These are phyloP conservation scores for Nigrospora osmanthi DNA, from an alignment of 2,329 filamentous ascomycete species.

Conservation along the genomic window DNA sequence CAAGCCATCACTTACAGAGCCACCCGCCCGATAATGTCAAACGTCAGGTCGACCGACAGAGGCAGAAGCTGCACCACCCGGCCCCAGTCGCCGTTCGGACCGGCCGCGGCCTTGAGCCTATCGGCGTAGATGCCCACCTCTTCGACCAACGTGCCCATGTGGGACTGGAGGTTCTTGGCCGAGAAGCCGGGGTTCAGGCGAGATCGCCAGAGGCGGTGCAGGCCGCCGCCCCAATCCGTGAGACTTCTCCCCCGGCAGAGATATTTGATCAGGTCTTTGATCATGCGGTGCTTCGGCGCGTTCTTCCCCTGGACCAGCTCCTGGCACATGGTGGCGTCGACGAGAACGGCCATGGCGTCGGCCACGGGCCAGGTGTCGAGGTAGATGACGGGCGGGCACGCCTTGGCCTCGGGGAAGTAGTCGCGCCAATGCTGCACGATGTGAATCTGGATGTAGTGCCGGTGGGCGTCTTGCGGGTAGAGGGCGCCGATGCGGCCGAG, in stretches of 20 bases:
- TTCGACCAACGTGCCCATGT: conserved; percentile 18
- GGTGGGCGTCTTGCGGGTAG: conserved; percentile 11
- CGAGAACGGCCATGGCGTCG: conserved; percentile 20
- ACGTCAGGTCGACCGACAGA: conserved; percentile 9
- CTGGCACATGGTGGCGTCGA: conserved; percentile 22
- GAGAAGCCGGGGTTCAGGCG: conserved; percentile 27
- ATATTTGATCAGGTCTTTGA: background rate
- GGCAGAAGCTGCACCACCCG: conserved; percentile 13
- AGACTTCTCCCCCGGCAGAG: no score
- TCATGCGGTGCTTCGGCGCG: conserved; percentile 18
- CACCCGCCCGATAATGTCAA: conserved; percentile 14
- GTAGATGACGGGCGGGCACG: conserved; percentile 15
- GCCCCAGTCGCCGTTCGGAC: conserved; percentile 6
- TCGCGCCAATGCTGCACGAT: conserved; percentile 9
- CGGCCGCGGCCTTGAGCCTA: conserved; percentile 6
- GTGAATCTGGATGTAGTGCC: conserved; percentile 8
- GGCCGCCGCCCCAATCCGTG: no score
- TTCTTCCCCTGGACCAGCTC: conserved; percentile 22
- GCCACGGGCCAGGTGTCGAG: conserved; percentile 26
- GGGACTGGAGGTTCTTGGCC: conserved; percentile 19
- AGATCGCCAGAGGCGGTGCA: conserved; percentile 22
- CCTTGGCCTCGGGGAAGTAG: conserved; percentile 12
- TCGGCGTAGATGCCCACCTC: conserved; percentile 12
- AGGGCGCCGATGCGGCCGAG: no score
- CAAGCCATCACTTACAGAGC: conserved; percentile 8